Evolutionary conservation across 495 filamentous ascomycete genomes (phyloP).

Genomic region (Daldinia caldariorum): DNA sequence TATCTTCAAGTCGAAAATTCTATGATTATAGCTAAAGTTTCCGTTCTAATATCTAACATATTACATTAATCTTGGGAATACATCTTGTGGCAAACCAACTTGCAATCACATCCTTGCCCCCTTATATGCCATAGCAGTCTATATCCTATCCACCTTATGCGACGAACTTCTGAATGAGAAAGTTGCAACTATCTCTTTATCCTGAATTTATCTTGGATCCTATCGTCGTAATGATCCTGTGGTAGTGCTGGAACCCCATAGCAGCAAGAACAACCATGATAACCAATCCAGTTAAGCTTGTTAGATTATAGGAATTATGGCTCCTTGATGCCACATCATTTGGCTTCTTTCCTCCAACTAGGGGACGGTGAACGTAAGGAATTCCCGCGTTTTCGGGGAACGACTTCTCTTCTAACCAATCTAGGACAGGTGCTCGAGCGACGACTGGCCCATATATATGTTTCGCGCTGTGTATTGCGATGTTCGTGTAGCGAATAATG

Average conservation of each 20-base stretch:
- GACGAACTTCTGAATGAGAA: background rate
- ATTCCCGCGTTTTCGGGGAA: background rate
- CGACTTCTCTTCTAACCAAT: constrained; percentile 40
- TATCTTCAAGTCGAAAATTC: background rate
- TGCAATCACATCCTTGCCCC: background rate
- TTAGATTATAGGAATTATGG: background rate
- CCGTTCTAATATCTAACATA: background rate
- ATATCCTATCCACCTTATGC: background rate
- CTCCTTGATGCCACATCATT: background rate
- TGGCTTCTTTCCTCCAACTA: background rate
- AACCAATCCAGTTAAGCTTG: constrained; percentile 1
- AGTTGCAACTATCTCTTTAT: background rate
- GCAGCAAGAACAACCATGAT: constrained; percentile 21
- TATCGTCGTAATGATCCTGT: background rate
- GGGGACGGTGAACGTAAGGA: constrained; percentile 27
- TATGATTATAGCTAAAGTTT: background rate
- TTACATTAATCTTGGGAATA: background rate
- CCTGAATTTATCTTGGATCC: background rate
- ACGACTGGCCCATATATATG: constrained; percentile 32
- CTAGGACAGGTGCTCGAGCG: constrained; percentile 35
- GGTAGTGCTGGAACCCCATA: constrained; percentile 26
- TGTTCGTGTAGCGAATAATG: constrained; percentile 25
- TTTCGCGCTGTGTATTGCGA: constrained; percentile 17
- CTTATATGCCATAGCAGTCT: background rate
- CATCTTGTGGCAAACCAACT: background rate